These are phyloP conservation scores for Rhizopogon roseolus DNA, from an alignment of 768 basidiomycete species.

Conservation along the genomic window DNA sequence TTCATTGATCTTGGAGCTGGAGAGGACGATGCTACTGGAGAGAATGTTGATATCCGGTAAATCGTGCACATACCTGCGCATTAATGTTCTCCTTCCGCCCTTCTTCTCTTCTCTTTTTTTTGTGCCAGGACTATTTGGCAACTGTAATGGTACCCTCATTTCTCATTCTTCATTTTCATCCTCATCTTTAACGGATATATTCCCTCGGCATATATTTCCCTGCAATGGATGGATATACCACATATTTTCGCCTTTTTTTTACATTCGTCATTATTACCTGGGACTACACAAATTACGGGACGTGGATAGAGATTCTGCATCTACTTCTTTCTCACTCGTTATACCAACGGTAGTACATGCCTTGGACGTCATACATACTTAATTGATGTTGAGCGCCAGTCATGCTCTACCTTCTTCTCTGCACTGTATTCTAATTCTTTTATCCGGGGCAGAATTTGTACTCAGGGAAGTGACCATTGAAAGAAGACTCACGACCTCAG, in stretches of 20 bases:
- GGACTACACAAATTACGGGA: neutral
- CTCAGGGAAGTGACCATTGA: too few species aligned
- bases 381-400: neutral
- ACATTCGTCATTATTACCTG: neutral
- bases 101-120: neutral
- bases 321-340: neutral
- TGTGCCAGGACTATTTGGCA: neutral
- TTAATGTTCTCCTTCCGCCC: neutral
- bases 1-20: slow-evolving; percentile 64
- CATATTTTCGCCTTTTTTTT: neutral
- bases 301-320: neutral
- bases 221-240: slow-evolving; percentile 1
- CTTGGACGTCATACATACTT: neutral
- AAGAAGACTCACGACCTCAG: too few species aligned
- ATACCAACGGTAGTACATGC: neutral
- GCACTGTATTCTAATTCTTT: too few species aligned
- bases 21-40: slow-evolving; percentile 12
- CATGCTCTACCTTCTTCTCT: too few species aligned
- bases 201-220: neutral
- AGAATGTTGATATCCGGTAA: slow-evolving; percentile 27
- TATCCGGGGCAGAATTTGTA: too few species aligned
- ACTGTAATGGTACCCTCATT: neutral
- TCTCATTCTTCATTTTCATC: too few species aligned
- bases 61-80: neutral
- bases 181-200: neutral